Conservation (phyloP, 148 eudicot species). For the Rhododendron williamsianum region DNA sequence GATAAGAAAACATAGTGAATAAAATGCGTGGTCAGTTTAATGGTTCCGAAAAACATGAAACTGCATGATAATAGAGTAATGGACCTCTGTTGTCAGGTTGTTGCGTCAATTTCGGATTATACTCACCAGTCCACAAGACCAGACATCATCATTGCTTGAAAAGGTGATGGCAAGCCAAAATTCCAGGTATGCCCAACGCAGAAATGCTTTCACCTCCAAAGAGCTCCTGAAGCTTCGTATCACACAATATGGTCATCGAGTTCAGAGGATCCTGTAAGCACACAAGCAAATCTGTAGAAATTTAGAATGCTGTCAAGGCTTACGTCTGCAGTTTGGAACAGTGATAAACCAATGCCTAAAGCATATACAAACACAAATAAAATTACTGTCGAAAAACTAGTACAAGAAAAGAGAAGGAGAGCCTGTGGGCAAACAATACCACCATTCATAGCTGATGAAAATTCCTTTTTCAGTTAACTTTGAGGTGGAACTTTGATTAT, state of each 20-base stretch:
- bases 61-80: neutral
- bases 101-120: neutral
- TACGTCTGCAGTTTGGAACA: neutral
- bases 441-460: neutral
- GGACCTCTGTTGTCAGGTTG: neutral
- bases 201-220: conserved; percentile 40
- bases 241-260: conserved; percentile 34
- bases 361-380: neutral
- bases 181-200: conserved; percentile 23
- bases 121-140: conserved; percentile 27
- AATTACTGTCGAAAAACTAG: neutral
- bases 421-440: neutral
- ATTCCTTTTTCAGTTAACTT: neutral
- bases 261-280: conserved; percentile 39
- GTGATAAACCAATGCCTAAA: neutral
- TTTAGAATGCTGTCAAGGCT: neutral
- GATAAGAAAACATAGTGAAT: neutral
- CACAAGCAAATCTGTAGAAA: neutral
- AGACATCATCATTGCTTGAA: conserved; percentile 21
- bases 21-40: neutral
- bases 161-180: conserved; percentile 35
- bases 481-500: neutral
- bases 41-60: neutral
- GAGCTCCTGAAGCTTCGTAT: conserved; percentile 43
- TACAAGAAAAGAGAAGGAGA: neutral